Evolutionary conservation across 257 asterid species (phyloP).

Genomic region (Cruciata laevipes): DNA sequence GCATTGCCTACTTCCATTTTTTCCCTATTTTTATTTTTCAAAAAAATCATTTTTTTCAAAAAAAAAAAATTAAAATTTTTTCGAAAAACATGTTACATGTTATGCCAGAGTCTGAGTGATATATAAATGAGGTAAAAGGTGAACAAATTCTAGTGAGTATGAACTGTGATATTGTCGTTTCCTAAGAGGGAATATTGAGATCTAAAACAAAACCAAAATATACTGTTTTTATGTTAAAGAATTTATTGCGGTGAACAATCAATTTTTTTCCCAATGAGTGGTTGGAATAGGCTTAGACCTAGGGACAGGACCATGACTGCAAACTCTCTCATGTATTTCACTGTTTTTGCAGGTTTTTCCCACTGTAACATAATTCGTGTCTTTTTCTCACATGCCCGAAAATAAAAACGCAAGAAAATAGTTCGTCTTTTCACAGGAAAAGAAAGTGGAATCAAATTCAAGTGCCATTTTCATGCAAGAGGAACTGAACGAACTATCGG

Average conservation of each 20-base stretch:
- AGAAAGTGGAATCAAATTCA: constrained; percentile 14
- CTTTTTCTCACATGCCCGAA: constrained; percentile 8
- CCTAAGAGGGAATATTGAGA: constrained; percentile 6
- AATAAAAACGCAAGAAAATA: constrained; percentile 23
- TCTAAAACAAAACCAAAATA: not conserved
- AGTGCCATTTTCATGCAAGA: constrained; percentile 18
- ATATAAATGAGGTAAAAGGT: too few species aligned
- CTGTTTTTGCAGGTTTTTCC: constrained; percentile 28
- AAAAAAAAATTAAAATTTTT: too few species aligned
- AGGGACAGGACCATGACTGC: constrained; percentile 42
- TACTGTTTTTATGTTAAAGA: not conserved
- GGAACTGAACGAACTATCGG: not conserved
- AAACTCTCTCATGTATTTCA: constrained; percentile 53
- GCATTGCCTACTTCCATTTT: not conserved
- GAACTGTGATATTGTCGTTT: not conserved
- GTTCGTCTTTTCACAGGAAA: constrained; percentile 11
- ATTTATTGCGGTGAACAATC: constrained; percentile 6
- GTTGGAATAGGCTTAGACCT: constrained; percentile 12
- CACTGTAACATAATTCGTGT: constrained; percentile 53
- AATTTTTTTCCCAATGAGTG: not conserved
- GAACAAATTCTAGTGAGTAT: too few species aligned
- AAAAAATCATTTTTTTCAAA: not conserved
- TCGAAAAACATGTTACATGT: not conserved
- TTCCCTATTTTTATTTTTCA: not conserved
- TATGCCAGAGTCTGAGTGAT: too few species aligned